These are phyloP conservation scores for Omphalea diandra DNA, from an alignment of 441 rosid species.

Conservation along the genomic window DNA sequence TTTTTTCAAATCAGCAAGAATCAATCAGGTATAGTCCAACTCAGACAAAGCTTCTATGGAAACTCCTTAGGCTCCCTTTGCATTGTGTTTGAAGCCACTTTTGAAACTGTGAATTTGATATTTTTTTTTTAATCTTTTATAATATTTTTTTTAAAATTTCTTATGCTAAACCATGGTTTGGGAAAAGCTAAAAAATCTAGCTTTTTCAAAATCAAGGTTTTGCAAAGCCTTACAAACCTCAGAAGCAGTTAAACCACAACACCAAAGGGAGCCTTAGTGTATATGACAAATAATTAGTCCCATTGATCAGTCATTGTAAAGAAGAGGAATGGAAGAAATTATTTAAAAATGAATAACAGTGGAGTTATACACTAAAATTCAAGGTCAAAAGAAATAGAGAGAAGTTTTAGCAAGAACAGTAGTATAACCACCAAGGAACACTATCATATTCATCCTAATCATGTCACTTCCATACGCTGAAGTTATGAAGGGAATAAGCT, in stretches of 20 bases:
- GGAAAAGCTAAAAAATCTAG: no score
- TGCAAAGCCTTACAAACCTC: no score
- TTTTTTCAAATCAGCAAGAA: neutral
- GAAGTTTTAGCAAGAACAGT: neutral
- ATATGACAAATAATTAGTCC: neutral
- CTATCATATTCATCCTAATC: neutral
- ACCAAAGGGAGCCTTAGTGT: no score
- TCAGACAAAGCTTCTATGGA: neutral
- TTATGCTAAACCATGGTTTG: no score
- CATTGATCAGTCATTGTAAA: constrained; percentile 14
- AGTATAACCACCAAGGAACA: neutral
- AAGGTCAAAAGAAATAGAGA: neutral
- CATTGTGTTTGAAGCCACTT: no score
- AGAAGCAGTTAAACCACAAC: no score
- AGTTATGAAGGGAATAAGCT: neutral
- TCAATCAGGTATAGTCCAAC: neutral
- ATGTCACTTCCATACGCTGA: neutral
- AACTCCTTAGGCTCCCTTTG: no score
- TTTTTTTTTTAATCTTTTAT: no score
- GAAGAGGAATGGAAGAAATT: neutral
- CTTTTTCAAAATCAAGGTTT: no score
- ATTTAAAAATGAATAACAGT: neutral
- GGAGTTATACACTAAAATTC: neutral
- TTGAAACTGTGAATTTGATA: no score
- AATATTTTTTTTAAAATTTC: no score